These are phyloP conservation scores for Dendryphion nanum DNA, from an alignment of 2,329 filamentous ascomycete genomes.

Conservation along the genomic window DNA sequence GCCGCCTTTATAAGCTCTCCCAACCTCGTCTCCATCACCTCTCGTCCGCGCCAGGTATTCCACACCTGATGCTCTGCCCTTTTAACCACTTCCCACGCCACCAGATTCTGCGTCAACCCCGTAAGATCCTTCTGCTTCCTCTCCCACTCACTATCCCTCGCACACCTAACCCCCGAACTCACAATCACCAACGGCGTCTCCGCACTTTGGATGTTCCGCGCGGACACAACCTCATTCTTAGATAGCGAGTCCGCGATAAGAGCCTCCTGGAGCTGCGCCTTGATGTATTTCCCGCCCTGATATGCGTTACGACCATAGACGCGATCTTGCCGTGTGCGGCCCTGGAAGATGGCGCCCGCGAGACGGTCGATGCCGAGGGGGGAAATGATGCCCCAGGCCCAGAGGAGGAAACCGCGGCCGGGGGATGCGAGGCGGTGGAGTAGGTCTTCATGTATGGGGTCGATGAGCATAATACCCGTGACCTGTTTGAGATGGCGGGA, in stretches of 20 bases:
- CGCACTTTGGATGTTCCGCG: conserved; percentile 74
- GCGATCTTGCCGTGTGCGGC: conserved; percentile 77
- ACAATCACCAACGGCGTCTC: conserved; percentile 76
- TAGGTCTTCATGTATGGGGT: conserved; percentile 85
- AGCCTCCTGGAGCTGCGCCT: conserved; percentile 89
- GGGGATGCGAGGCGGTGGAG: conserved; percentile 67
- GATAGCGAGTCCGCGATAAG: conserved; percentile 83
- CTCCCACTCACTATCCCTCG: conserved; percentile 71
- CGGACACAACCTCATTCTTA: conserved; percentile 75
- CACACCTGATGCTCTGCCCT: conserved; percentile 86
- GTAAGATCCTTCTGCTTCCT: conserved; percentile 82
- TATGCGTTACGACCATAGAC: conserved; percentile 78
- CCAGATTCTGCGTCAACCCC: conserved; percentile 72
- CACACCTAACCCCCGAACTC: conserved; percentile 73
- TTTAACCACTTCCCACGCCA: conserved; percentile 83
- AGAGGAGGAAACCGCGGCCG: conserved; percentile 76
- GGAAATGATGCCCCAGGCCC: conserved; percentile 81
- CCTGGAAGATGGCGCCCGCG: conserved; percentile 76
- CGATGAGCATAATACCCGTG: conserved; percentile 77
- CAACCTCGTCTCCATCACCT: conserved; percentile 76
- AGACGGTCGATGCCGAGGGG: conserved; percentile 83
- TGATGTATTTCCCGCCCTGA: conserved; percentile 80
- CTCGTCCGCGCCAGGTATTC: conserved; percentile 69
- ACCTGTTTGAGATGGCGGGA: conserved; percentile 75
- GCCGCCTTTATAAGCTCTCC: conserved; percentile 60